Conservation (phyloP, 2,329 filamentous ascomycete species). For the Exophiala lecanii-corni region DNA sequence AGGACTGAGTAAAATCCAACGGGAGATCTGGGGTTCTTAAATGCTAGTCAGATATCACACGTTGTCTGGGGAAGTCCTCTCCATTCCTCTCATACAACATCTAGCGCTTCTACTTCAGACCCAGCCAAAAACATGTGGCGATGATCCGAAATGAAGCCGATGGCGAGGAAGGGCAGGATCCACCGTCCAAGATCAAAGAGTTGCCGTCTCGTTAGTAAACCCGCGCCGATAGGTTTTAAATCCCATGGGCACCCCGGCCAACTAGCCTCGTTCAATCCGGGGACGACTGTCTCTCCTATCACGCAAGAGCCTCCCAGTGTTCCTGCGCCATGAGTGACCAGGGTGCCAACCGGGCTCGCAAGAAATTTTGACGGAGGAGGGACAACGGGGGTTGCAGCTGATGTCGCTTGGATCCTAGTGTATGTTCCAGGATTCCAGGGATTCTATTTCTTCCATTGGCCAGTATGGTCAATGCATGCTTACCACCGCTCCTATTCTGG, state of each 20-base stretch:
- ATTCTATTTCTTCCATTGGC: neutral
- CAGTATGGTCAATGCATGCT: neutral
- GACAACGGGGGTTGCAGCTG: neutral
- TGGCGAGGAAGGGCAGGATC: neutral
- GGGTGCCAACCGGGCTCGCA: neutral
- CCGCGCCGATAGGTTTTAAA: conserved; percentile 2
- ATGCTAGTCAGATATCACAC: neutral
- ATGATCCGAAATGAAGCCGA: conserved; percentile 3
- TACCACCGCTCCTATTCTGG: neutral
- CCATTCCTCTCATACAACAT: neutral
- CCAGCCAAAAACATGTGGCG: neutral
- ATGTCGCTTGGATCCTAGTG: conserved; percentile 1
- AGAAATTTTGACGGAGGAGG: neutral
- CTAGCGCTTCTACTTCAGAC: neutral
- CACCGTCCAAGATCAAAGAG: neutral
- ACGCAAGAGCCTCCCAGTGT: neutral
- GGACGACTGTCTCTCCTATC: conserved; percentile 4
- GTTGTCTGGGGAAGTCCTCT: neutral
- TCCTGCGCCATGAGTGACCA: neutral
- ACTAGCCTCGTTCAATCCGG: conserved; percentile 15
- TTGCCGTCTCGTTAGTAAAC: neutral
- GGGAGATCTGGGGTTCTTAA: neutral
- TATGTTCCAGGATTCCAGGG: neutral
- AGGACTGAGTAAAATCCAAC: conserved; percentile 8
- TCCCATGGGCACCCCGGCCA: conserved; percentile 2